These are phyloP conservation scores for Lyophyllum semitale DNA, from an alignment of 768 basidiomycete genomes.

Conservation along the genomic window DNA sequence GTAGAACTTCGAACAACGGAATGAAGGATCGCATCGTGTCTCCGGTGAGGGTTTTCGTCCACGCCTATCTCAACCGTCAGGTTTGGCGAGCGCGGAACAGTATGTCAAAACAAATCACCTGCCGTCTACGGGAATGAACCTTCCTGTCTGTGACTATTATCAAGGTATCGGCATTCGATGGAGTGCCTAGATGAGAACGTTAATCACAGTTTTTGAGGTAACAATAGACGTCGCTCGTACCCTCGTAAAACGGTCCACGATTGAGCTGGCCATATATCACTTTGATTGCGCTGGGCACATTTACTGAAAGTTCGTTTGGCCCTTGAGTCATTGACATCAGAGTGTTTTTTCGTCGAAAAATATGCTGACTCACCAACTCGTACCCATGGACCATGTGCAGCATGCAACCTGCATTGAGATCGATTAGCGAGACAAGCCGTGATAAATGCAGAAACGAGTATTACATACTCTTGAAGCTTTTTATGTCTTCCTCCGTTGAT, in stretches of 20 bases:
- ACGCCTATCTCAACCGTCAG: not conserved
- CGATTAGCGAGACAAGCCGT: not conserved
- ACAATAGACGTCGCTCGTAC: too few species aligned
- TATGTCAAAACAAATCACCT: too few species aligned
- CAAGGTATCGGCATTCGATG: not conserved
- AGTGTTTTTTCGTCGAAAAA: not conserved
- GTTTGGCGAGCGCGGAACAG: not conserved
- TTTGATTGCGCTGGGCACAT: not conserved
- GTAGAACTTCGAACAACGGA: not conserved
- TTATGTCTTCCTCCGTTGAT: constrained; percentile 1
- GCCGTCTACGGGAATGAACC: not conserved
- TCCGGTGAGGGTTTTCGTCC: not conserved
- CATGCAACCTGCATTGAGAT: not conserved
- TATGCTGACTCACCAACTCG: not conserved
- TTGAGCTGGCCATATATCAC: not conserved
- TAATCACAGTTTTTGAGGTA: too few species aligned
- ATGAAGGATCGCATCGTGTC: constrained; percentile 1
- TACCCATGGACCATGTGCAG: constrained; percentile 3
- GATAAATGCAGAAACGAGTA: not conserved
- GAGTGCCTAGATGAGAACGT: not conserved
- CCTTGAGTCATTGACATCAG: not conserved
- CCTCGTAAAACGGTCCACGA: not conserved
- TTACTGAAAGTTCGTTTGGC: not conserved
- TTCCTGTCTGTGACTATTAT: not conserved
- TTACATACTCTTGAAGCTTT: not conserved